Conservation (phyloP, 1,284 basidiomycete genomes). For the Ceratobasidium sp. region DNA sequence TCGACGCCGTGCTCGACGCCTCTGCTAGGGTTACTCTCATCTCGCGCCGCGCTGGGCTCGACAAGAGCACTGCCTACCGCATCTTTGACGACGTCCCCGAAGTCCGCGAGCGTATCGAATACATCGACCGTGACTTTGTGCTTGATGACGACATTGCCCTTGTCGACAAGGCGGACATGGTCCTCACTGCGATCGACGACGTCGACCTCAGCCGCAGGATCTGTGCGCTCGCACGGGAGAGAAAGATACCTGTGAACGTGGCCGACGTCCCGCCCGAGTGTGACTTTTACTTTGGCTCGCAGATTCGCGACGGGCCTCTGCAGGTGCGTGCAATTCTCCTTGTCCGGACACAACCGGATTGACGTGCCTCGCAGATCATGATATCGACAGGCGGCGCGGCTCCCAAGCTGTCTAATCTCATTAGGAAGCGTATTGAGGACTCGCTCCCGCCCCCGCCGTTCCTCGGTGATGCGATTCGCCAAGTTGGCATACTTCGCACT, state of each 20-base stretch:
- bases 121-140: conserved; percentile 74
- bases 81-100: conserved; percentile 56
- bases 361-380: conserved; percentile 77
- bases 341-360: neutral
- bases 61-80: conserved; percentile 59
- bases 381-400: conserved; percentile 95
- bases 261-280: conserved; percentile 95
- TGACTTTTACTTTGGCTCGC: conserved; percentile 98
- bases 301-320: conserved; percentile 89
- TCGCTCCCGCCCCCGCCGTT: conserved; percentile 68
- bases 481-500: conserved; percentile 77
- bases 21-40: conserved; percentile 72
- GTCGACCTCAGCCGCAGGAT: conserved; percentile 76
- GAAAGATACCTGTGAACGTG: conserved; percentile 89
- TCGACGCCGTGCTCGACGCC: conserved; percentile 74
- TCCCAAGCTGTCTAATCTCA: conserved; percentile 88
- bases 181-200: conserved; percentile 94
- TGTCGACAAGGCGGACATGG: conserved; percentile 80
- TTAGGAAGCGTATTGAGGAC: conserved; percentile 76
- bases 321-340: neutral
- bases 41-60: conserved; percentile 69
- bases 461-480: conserved; percentile 83
- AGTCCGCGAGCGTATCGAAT: conserved; percentile 71
- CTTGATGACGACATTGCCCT: conserved; percentile 61
- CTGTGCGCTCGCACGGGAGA: conserved; percentile 74